Percentiles rank a stretch among this genome's conserved stretches.
Evolutionary conservation across 192 early-diverging fungal genomes (phyloP).

Genomic region (Coemansia umbellata): DNA sequence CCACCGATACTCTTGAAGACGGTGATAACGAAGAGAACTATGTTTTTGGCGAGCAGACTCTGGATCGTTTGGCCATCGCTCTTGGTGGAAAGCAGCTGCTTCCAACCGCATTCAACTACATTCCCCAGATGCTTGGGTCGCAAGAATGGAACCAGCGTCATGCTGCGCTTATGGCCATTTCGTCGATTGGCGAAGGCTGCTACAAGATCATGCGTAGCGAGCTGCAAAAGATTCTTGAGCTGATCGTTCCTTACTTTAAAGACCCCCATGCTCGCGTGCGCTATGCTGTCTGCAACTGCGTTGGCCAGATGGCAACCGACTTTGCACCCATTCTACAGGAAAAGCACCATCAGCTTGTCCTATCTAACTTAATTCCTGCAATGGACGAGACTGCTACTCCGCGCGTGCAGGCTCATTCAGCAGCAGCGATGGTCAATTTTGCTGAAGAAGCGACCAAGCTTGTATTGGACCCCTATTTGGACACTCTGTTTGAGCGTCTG

Average conservation of each 20-base stretch:
- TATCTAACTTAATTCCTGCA: slow-evolving; percentile 76
- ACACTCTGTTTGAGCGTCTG: slow-evolving; percentile 83
- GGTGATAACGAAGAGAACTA: slow-evolving; percentile 86
- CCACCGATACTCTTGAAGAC: slow-evolving; percentile 80
- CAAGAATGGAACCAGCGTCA: slow-evolving; percentile 86
- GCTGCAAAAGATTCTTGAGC: slow-evolving; percentile 75
- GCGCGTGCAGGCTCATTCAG: slow-evolving; percentile 92
- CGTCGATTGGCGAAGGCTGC: slow-evolving; percentile 96
- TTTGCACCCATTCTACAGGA: slow-evolving; percentile 79
- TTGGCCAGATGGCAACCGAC: slow-evolving; percentile 98
- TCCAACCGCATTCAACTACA: slow-evolving; percentile 79
- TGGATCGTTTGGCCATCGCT: slow-evolving; percentile 88
- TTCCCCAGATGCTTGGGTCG: slow-evolving; percentile 84
- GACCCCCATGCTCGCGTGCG: slow-evolving; percentile 95
- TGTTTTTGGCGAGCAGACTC: slow-evolving; percentile 89
- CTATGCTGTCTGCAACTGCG: slow-evolving; percentile 92
- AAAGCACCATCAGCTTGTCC: slow-evolving; percentile 66
- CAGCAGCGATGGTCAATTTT: slow-evolving; percentile 98
- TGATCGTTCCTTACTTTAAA: slow-evolving; percentile 75
- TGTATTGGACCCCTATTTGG: slow-evolving; percentile 83
- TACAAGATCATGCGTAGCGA: slow-evolving; percentile 90
- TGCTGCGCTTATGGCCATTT: slow-evolving; percentile 90
- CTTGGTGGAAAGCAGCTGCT: slow-evolving; percentile 86
- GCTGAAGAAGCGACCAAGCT: slow-evolving; percentile 83
- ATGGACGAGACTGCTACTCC: slow-evolving; percentile 78